Conservation (phyloP, 108 stramenopile species). For the Hondaea fermentalgiana region DNA sequence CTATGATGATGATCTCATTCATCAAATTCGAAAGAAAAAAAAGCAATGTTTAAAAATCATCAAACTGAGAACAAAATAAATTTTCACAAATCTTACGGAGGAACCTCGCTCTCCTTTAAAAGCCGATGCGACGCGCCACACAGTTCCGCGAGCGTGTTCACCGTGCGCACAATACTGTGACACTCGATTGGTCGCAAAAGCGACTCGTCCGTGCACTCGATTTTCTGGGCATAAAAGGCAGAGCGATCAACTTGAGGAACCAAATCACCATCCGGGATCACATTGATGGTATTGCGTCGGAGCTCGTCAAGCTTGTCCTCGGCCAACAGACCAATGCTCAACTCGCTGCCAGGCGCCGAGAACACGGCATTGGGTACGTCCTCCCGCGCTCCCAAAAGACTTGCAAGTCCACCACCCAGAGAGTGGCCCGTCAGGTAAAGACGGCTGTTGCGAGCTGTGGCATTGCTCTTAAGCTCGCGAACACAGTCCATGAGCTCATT, state of each 20-base stretch:
- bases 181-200: background rate
- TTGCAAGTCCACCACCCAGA: background rate
- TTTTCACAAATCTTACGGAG: too few relatives aligned
- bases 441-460: too few relatives aligned
- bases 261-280: background rate
- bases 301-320: background rate
- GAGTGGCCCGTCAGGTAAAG: background rate
- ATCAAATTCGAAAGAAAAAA: too few relatives aligned
- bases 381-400: background rate
- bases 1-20: too few relatives aligned
- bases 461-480: too few relatives aligned
- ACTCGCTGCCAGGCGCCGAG: background rate
- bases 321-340: background rate
- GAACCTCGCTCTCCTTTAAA: too few relatives aligned
- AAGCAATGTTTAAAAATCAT: too few relatives aligned
- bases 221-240: background rate
- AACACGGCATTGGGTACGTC: background rate
- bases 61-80: too few relatives aligned
- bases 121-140: background rate
- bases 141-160: background rate
- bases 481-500: background rate
- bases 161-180: background rate
- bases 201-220: background rate
- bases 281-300: background rate
- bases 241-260: background rate